Evolutionary conservation across 805 yeast genomes (phyloP), one percentile per base, ranked within the genome.

Genomic region (Scheffersomyces ergatensis): DNA sequence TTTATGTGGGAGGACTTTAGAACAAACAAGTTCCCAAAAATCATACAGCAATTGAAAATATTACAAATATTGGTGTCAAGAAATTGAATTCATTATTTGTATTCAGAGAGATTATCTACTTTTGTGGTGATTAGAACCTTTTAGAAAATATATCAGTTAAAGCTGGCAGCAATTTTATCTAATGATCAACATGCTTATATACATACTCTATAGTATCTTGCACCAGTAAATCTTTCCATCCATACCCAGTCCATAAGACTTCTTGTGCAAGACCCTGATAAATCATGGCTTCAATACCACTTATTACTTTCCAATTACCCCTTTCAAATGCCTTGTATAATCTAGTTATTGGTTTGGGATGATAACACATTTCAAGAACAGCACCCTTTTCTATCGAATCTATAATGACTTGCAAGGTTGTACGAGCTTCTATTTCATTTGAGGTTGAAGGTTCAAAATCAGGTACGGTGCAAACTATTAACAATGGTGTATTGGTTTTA

Each of bases 361-460:
- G 57, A 50, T 62, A 62, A 42, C 67, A 62, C 67, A 62, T 62
- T 39, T 62, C 67, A 15, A 62, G 44, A 15, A 62, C 64, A 3
- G 52, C 55, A 13, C 63, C 65, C 21, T 46, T 44, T 11, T 45
- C 44, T 3, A 43, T 43, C 2, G 43, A 30, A n/a, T 51, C 42
- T 30, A 60, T 51, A 38, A 62, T 57, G 0, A 59, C 60, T 14
- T 54, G 54, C 4, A 62, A 50, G 1, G 61, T 60, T 11, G 43
- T 38, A 18, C 53, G 49, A 15, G 66, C 67, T 23, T 14, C 30
- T 11, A 37, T 44, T 42, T 62, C 67, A 26, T 53, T 53, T 1
- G 31, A 36, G 11, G 63, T 45, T 7, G 33, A 17, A 7, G 67
- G 61, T 27, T 47, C 51, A 20, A 54, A 55, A 41, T 62, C 59